These are phyloP conservation scores for Lipomyces spencermartinsiae DNA, from an alignment of 805 yeast species.

Conservation along the genomic window DNA sequence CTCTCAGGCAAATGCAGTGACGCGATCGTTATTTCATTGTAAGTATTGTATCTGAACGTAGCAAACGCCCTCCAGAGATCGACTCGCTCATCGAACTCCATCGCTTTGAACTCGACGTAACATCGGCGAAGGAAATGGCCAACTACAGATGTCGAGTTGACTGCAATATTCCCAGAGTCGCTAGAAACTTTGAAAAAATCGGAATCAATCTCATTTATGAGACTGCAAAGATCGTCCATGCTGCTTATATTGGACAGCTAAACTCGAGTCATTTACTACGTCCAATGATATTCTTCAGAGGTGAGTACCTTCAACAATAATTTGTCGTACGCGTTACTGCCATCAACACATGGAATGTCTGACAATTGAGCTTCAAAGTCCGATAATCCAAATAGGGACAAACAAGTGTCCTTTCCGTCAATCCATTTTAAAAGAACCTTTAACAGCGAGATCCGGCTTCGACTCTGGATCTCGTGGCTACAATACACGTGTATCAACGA, in stretches of 20 bases:
- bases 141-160: slow-evolving; percentile 23
- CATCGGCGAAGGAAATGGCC: slow-evolving; percentile 35
- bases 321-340: slow-evolving; percentile 14
- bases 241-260: slow-evolving; percentile 11
- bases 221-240: slow-evolving; percentile 18
- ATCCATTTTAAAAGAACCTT: slow-evolving; percentile 20
- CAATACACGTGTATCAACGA: slow-evolving; percentile 17
- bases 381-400: slow-evolving; percentile 7
- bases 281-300: not conserved
- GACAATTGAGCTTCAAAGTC: slow-evolving; percentile 14
- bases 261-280: not conserved
- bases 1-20: not conserved
- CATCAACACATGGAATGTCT: not conserved
- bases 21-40: not conserved
- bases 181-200: slow-evolving; percentile 18
- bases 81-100: slow-evolving; percentile 24
- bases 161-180: slow-evolving; percentile 1
- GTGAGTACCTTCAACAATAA: slow-evolving; percentile 9
- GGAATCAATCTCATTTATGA: slow-evolving; percentile 22
- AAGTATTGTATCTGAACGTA: slow-evolving; percentile 1
- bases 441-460: slow-evolving; percentile 7
- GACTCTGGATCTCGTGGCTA: not conserved
- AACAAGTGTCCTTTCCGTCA: slow-evolving; percentile 17
- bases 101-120: slow-evolving; percentile 25
- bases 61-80: slow-evolving; percentile 28